These are phyloP conservation scores for Nakaseomyces bracarensis DNA, from an alignment of 1,139 yeast genomes.

Conservation along the genomic window DNA sequence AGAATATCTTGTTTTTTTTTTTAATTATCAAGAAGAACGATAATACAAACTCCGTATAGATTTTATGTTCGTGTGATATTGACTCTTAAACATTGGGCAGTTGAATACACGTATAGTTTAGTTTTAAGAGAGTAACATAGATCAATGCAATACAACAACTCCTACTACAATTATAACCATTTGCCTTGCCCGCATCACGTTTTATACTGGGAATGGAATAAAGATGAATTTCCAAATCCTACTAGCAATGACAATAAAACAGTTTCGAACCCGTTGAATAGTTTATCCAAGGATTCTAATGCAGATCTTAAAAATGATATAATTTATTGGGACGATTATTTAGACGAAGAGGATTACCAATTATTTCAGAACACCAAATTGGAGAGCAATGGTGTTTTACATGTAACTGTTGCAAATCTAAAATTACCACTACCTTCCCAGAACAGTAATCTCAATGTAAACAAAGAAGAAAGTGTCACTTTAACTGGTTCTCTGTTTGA, in stretches of 20 bases:
- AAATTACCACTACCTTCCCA: constrained; percentile 3
- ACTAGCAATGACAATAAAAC: constrained; percentile 5
- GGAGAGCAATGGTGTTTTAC: constrained; percentile 18
- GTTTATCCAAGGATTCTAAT: not conserved
- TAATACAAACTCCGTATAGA: no score
- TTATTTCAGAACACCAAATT: constrained; percentile 19
- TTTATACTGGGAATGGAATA: constrained; percentile 24
- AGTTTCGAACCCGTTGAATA: not conserved
- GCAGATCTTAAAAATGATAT: constrained; percentile 1
- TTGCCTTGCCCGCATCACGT: constrained; percentile 17
- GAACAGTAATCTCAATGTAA: not conserved
- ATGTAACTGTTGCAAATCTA: constrained; percentile 8
- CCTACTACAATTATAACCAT: constrained; percentile 19
- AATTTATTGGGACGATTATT: constrained; percentile 23
- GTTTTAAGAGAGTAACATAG: not conserved
- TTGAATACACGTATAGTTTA: no score
- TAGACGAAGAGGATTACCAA: constrained; percentile 26
- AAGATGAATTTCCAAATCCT: constrained; percentile 23
- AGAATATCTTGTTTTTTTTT: no score
- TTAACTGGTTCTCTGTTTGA: constrained; percentile 12
- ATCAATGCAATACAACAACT: constrained; percentile 17
- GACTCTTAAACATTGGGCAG: no score
- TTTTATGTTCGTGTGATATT: no score
- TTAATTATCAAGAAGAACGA: no score
- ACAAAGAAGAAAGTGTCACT: constrained; percentile 1